These are phyloP conservation scores for Meredithiella fracta DNA, from an alignment of 2,329 filamentous ascomycete genomes.

Conservation along the genomic window DNA sequence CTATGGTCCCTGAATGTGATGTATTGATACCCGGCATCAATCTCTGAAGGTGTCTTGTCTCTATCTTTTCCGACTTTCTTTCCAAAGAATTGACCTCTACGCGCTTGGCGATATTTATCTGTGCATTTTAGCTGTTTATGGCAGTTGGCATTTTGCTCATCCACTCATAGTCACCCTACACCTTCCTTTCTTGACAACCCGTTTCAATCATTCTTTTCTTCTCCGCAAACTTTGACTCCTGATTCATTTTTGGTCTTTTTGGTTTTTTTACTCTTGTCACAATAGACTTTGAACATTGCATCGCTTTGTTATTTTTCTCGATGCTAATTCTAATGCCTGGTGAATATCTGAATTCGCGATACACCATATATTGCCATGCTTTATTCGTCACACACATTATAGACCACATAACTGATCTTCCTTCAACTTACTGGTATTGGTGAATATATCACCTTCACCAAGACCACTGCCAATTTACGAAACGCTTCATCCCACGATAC, in stretches of 20 bases:
- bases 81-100: not conserved
- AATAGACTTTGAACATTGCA: not conserved
- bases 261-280: not conserved
- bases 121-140: not conserved
- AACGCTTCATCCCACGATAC: too few relatives aligned
- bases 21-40: too few relatives aligned
- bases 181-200: constrained; percentile 3
- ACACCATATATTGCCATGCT: too few relatives aligned
- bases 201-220: not conserved
- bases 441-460: too few relatives aligned
- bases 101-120: not conserved
- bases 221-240: not conserved
- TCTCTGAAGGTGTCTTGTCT: not conserved
- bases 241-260: not conserved
- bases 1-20: too few relatives aligned
- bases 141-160: not conserved
- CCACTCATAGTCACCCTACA: not conserved
- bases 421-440: too few relatives aligned
- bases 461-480: too few relatives aligned
- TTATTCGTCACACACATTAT: too few relatives aligned
- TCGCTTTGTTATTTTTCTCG: not conserved
- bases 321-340: not conserved
- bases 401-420: too few relatives aligned
- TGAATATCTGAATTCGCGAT: too few relatives aligned
- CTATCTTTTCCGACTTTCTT: not conserved